Base-by-base conservation (phyloP, 2,329 filamentous ascomycete species). In the Penicillium sclerotigenum region DNA sequence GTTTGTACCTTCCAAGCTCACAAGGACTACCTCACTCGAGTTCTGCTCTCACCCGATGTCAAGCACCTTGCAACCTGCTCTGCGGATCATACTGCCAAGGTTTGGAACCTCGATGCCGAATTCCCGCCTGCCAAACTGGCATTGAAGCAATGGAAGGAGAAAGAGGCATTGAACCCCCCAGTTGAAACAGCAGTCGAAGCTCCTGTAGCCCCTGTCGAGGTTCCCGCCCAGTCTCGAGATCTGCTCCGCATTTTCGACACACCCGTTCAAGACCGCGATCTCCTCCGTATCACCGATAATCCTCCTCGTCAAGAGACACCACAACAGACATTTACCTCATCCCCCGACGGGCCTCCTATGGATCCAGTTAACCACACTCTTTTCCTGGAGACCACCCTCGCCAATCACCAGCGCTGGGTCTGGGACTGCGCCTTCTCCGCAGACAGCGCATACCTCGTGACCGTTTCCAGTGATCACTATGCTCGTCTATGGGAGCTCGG, bases 401-500 rank as follows among this genome's bases (percentile, higher is more conserved):
- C 89, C 22, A 90, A 89, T 52, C 92, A 97, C 75, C 92, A 97
- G 76, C 87, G 92, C 52, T 97, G 92, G 92, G 92, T 97, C 1
- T 97, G 92, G 92, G 92, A 97, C 73, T 97, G 92, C 68, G 92
- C 92, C 0, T 97, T 97, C 75, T 93, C 89, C 59, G 92, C 92
- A 26, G 92, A 97, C 72, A 92, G 88, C 33, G 92, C 92, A 0
- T 97, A 97, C 69, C 80, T 97, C 7, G 92, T 97, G 13, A 97
- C 92, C 0, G 91, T 92, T 5, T 96, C 91, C 71, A 93, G 88
- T 40, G 92, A 97, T 71, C 92, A 97, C 73, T 97, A 96, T 71
- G 92, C 92, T 2, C 83, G 92, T 18, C 77, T 97, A 54, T 97
- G 92, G 92, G 92, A 97, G 78, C 79, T 97, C 61, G 80, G 82